phyloP scores from a whole-genome alignment of 106 monocot species.

The Apostasia shenzhenica region DNA sequence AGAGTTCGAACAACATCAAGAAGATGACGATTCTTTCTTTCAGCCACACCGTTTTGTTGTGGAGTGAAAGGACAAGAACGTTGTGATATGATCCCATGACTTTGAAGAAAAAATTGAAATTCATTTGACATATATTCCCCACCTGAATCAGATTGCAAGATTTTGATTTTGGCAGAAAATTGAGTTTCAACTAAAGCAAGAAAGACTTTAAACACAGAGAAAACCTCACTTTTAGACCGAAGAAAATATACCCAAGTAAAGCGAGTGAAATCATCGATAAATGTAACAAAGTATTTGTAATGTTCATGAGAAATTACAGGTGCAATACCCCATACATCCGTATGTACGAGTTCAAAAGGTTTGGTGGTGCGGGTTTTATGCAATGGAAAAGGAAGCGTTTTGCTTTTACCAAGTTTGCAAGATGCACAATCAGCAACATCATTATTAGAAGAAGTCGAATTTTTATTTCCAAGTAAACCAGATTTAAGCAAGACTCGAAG shows the following conservation, averaged over 20 bases:
- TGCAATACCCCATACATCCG: background rate
- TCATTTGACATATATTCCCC: constrained; percentile 10
- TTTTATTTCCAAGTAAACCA: constrained; percentile 8
- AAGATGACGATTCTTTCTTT: constrained; percentile 10
- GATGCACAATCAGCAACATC: background rate
- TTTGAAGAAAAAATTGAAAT: background rate
- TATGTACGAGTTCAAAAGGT: background rate
- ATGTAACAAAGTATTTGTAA: constrained; percentile 9
- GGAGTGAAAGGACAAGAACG: constrained; percentile 2
- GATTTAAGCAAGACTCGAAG: background rate
- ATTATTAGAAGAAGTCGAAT: background rate
- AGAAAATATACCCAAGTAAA: constrained; percentile 21
- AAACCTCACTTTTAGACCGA: constrained; percentile 4
- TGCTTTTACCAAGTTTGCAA: constrained; percentile 1
- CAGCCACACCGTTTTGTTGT: constrained; percentile 12
- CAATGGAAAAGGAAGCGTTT: background rate
- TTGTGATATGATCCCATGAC: constrained; percentile 3
- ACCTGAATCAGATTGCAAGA: background rate
- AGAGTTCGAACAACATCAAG: constrained; percentile 2
- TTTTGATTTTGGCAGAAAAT: constrained; percentile 6
- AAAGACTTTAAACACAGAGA: background rate
- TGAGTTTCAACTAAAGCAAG: background rate
- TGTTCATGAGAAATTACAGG: background rate
- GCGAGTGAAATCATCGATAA: constrained; percentile 11
- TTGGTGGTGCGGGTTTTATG: background rate